A percentile compares a stretch with the other conserved stretches of the same genome.
Evolutionary conservation across 805 yeast genomes (phyloP).

Genomic region (Myxozyma geophila): DNA sequence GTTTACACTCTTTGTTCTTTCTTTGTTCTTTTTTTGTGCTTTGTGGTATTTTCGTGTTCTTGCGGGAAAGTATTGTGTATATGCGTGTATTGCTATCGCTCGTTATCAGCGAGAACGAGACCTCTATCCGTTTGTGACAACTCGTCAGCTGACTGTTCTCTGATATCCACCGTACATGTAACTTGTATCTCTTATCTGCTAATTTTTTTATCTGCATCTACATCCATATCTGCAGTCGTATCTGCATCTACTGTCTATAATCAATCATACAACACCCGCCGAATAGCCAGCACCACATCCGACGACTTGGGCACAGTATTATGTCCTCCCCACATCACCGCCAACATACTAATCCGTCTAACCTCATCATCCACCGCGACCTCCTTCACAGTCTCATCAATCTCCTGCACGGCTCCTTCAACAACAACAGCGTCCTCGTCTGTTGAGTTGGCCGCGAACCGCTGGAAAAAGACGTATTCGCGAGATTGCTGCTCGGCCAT

Average conservation of each 20-base stretch:
- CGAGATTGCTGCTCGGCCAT: conserved; percentile 16
- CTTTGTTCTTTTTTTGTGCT: too few relatives aligned
- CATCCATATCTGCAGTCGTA: background rate
- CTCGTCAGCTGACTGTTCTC: background rate
- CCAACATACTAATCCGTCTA: conserved; percentile 24
- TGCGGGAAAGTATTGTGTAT: too few relatives aligned
- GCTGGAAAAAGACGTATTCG: conserved; percentile 25
- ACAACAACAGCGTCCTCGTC: background rate
- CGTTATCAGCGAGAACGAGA: background rate
- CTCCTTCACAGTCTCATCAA: conserved; percentile 6
- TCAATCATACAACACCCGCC: conserved; percentile 17
- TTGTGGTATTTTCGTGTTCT: too few relatives aligned
- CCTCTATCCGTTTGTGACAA: background rate
- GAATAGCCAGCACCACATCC: conserved; percentile 27
- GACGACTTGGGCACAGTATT: conserved; percentile 23
- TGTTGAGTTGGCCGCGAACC: conserved; percentile 4
- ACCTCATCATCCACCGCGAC: background rate
- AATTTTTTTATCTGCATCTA: background rate
- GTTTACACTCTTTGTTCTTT: background rate
- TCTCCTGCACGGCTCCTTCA: background rate
- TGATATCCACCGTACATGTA: too few relatives aligned
- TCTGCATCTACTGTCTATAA: background rate
- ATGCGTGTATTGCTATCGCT: background rate
- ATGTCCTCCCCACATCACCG: conserved; percentile 31
- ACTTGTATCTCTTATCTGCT: background rate